Conservation (phyloP, 1,139 yeast genomes). For the Pichia cactophila region DNA sequence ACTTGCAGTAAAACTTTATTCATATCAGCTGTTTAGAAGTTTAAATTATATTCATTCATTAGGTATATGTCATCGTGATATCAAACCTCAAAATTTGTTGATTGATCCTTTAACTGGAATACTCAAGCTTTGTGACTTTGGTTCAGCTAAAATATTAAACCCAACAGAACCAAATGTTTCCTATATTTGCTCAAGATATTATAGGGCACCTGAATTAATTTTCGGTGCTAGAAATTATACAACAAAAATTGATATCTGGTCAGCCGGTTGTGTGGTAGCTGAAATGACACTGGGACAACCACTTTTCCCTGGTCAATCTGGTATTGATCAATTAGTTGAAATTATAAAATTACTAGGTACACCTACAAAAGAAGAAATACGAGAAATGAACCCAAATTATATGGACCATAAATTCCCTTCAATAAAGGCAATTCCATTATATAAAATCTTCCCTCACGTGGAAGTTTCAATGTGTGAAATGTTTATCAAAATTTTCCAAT, state of each 20-base stretch:
- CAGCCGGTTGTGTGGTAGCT: constrained; percentile 98
- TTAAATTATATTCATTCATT: constrained; percentile 80
- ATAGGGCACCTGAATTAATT: constrained; percentile 89
- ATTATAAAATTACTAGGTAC: constrained; percentile 94
- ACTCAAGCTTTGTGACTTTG: constrained; percentile 91
- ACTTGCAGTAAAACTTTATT: constrained; percentile 80
- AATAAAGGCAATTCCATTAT: constrained; percentile 86
- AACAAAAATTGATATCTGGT: constrained; percentile 97
- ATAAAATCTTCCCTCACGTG: constrained; percentile 69
- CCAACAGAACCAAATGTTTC: constrained; percentile 93
- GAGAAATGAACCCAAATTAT: constrained; percentile 94
- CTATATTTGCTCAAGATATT: constrained; percentile 92
- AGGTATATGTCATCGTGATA: constrained; percentile 95
- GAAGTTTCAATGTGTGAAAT: constrained; percentile 56
- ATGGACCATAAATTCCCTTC: constrained; percentile 97
- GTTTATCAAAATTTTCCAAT: constrained; percentile 55
- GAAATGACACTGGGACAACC: constrained; percentile 94
- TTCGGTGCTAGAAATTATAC: constrained; percentile 57
- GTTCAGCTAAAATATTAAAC: constrained; percentile 90
- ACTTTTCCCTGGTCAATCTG: constrained; percentile 94
- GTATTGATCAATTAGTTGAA: constrained; percentile 95
- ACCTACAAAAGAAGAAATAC: constrained; percentile 86
- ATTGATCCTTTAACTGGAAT: constrained; percentile 81
- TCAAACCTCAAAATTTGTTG: constrained; percentile 89
- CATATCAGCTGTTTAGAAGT: constrained; percentile 87